Evolutionary conservation across 176 grass and related monocot species (phyloP).

Genomic region (Panicum miliaceum): DNA sequence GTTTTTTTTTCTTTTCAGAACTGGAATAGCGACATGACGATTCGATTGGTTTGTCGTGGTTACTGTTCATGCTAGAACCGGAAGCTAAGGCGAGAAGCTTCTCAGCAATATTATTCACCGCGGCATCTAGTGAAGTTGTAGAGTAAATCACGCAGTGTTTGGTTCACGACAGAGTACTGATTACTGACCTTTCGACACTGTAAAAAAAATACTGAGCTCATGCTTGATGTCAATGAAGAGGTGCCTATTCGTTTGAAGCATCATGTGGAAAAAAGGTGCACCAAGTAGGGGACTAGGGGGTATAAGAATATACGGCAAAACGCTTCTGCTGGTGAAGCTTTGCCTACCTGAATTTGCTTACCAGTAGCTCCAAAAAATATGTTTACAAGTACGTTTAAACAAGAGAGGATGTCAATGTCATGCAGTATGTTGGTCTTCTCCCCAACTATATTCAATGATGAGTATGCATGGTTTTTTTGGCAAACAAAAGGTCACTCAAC

Average conservation of each 20-base stretch:
- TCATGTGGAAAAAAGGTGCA: neutral
- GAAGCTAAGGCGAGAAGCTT: constrained; percentile 13
- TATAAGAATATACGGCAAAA: neutral
- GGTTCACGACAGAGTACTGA: neutral
- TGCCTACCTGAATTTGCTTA: neutral
- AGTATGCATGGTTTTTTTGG: neutral
- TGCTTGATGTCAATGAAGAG: neutral
- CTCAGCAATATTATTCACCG: neutral
- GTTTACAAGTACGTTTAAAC: neutral
- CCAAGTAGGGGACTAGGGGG: too few relatives aligned
- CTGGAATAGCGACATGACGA: neutral
- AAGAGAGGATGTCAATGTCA: neutral
- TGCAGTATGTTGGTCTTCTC: neutral
- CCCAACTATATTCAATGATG: neutral
- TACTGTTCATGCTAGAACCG: neutral
- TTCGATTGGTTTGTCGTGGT: neutral
- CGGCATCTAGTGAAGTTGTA: neutral
- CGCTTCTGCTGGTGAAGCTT: neutral
- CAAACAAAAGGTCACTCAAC: constrained; percentile 23
- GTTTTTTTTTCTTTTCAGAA: neutral
- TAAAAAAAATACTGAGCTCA: neutral
- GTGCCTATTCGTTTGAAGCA: neutral
- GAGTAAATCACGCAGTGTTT: neutral
- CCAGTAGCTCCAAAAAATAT: neutral
- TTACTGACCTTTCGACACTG: too few relatives aligned